These are phyloP conservation scores for Botrytis squamosa DNA, from an alignment of 2,329 filamentous ascomycete genomes.

Conservation along the genomic window DNA sequence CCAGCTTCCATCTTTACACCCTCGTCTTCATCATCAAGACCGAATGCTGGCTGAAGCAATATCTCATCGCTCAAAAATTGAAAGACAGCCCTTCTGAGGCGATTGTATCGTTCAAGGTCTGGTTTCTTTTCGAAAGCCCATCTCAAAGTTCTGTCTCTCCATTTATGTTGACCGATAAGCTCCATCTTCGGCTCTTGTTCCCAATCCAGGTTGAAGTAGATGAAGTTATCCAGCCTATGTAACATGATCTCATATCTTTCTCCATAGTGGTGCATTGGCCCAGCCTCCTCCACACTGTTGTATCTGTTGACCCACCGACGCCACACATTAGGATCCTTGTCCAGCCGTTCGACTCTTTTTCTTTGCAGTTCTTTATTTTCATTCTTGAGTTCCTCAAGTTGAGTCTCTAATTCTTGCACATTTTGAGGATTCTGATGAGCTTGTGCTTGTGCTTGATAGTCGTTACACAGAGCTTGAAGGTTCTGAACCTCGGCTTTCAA, in stretches of 20 bases:
- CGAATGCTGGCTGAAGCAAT: slow-evolving; percentile 10
- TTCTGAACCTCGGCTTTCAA: not conserved
- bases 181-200: not conserved
- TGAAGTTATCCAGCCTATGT: fast-evolving
- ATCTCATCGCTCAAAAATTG: slow-evolving; percentile 12
- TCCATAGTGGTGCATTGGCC: no score
- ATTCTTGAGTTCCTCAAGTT: not conserved
- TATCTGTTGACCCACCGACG: no score
- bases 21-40: not conserved
- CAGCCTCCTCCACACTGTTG: fast-evolving
- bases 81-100: not conserved
- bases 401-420: not conserved
- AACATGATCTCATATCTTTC: fast-evolving
- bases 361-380: not conserved
- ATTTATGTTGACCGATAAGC: not conserved
- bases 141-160: not conserved
- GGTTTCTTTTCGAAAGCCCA: not conserved
- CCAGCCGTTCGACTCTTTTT: not conserved
- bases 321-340: no score
- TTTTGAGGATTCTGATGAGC: not conserved
- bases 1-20: not conserved
- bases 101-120: no score
- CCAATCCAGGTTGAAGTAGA: fast-evolving
- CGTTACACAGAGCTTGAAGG: not conserved
- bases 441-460: not conserved